Conservation (phyloP, 192 early-diverging fungal genomes). For the Backusella parvicylindrica region DNA sequence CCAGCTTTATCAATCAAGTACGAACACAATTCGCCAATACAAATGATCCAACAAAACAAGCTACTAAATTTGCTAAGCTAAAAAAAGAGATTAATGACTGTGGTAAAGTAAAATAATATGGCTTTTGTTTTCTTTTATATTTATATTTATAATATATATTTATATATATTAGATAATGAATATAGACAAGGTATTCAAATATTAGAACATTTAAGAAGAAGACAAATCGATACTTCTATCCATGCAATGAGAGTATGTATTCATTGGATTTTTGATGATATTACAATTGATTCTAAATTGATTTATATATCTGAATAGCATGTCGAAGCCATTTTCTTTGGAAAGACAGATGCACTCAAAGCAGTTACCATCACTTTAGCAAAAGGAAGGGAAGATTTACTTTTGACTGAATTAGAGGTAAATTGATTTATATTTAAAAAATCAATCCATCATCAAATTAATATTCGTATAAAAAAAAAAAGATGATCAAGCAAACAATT, state of each 20-base stretch:
- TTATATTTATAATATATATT: no score
- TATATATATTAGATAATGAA: slow-evolving; percentile 7
- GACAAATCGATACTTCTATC: slow-evolving; percentile 13
- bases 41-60: slow-evolving; percentile 26
- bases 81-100: slow-evolving; percentile 31
- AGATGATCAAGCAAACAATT: neutral
- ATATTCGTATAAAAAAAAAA: neutral
- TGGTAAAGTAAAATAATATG: slow-evolving; percentile 9
- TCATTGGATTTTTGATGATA: neutral
- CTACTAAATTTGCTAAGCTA: slow-evolving; percentile 17
- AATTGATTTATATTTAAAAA: neutral
- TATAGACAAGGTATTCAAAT: slow-evolving; percentile 20
- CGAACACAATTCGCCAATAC: slow-evolving; percentile 4
- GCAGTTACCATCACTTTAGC: neutral
- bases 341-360: slow-evolving; percentile 11
- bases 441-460: neutral
- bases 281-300: neutral
- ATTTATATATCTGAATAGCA: slow-evolving; percentile 1
- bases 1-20: slow-evolving; percentile 24
- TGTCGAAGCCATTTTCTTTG: slow-evolving; percentile 8
- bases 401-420: slow-evolving; percentile 9
- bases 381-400: neutral
- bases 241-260: slow-evolving; percentile 17
- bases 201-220: slow-evolving; percentile 19
- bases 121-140: no score